Percentiles rank a stretch among this genome's conserved stretches.
Evolutionary conservation across 306 rosid genomes (phyloP).

Genomic region (Begonia peltatifolia): DNA sequence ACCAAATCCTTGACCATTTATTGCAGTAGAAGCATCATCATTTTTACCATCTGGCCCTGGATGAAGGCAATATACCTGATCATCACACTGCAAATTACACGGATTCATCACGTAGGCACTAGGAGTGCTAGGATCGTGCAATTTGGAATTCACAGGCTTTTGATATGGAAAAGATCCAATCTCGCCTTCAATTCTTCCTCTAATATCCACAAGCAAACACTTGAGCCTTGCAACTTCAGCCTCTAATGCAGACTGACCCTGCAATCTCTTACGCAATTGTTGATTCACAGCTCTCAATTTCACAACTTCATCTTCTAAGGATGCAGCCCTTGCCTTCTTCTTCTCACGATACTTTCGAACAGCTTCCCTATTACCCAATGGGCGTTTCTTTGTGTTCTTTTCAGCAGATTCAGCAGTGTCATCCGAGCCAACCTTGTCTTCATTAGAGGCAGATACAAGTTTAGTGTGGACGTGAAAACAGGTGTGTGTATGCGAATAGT

Average conservation of each 20-base stretch:
- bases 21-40: constrained; percentile 19
- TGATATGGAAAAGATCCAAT: constrained; percentile 88
- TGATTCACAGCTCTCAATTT: constrained; percentile 68
- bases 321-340: constrained; percentile 81
- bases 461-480: constrained; percentile 91
- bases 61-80: constrained; percentile 56
- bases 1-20: constrained; percentile 32
- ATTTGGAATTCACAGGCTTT: constrained; percentile 33
- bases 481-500: constrained; percentile 77
- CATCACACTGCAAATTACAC: constrained; percentile 76
- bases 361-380: constrained; percentile 71
- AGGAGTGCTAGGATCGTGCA: constrained; percentile 18
- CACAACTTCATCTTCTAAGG: constrained; percentile 81
- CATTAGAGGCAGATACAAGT: constrained; percentile 49
- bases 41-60: constrained; percentile 43
- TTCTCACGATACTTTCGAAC: constrained; percentile 95
- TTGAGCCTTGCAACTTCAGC: constrained; percentile 82
- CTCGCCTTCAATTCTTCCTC: constrained; percentile 97
- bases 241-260: constrained; percentile 79
- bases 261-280: constrained; percentile 78
- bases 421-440: constrained; percentile 56
- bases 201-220: constrained; percentile 92
- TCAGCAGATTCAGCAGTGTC: constrained; percentile 74
- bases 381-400: constrained; percentile 60
- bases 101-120: constrained; percentile 63